Evolutionary conservation across 75 land plant species (phyloP).

Genomic region (Sequoia sempervirens): DNA sequence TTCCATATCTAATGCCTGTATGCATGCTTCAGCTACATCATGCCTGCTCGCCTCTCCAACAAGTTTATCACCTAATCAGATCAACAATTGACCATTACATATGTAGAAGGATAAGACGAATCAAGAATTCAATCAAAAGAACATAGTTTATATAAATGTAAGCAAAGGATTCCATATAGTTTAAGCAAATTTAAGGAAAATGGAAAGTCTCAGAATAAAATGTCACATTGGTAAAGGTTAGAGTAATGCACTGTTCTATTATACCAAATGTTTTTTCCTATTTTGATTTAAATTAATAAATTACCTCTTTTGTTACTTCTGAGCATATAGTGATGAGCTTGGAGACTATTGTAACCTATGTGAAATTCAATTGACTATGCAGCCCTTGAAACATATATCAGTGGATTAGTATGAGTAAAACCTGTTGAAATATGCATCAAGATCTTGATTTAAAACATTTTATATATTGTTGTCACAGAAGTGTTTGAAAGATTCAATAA

Average conservation of each 20-base stretch:
- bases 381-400: background rate
- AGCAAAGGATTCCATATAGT: background rate
- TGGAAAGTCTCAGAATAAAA: conserved; percentile 1
- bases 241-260: background rate
- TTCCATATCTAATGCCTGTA: conserved; percentile 83
- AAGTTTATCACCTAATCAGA: conserved; percentile 74
- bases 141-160: background rate
- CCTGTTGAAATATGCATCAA: background rate
- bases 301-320: background rate
- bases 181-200: background rate
- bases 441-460: background rate
- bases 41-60: conserved; percentile 93
- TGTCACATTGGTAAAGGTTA: background rate
- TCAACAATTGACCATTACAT: background rate
- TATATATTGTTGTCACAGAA: background rate
- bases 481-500: background rate
- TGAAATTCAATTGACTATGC: background rate
- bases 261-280: background rate
- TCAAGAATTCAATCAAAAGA: background rate
- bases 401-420: background rate
- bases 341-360: background rate
- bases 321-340: background rate
- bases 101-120: background rate
- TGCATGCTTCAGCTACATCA: conserved; percentile 96
- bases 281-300: background rate